phyloP scores from a whole-genome alignment of 2,329 filamentous ascomycete genomes.

The Hypoxylon sp. region DNA sequence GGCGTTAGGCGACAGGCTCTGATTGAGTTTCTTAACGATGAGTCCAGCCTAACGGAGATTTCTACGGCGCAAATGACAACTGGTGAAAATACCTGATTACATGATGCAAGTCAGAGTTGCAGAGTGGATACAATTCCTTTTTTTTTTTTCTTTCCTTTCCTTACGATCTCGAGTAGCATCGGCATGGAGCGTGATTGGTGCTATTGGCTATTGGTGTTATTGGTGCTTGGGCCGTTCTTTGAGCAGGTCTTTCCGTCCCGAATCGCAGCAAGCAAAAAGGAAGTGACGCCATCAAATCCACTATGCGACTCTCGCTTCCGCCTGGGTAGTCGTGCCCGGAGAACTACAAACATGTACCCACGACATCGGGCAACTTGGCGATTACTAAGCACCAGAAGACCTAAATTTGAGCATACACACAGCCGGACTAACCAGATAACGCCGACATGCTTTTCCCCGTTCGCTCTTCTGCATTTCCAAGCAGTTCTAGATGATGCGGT shows the following conservation, averaged over 20 bases:
- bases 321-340: conserved; percentile 10
- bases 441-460: conserved; percentile 24
- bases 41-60: conserved; percentile 3
- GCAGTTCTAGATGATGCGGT: conserved; percentile 1
- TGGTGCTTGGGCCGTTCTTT: background rate
- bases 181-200: conserved; percentile 34
- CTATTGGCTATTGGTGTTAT: too few relatives aligned
- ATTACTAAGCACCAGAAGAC: background rate
- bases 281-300: conserved; percentile 22
- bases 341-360: too few relatives aligned
- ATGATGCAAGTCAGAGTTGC: background rate
- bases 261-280: conserved; percentile 16
- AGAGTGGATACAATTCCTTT: background rate
- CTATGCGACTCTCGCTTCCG: conserved; percentile 10
- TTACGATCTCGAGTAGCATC: conserved; percentile 21
- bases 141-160: too few relatives aligned
- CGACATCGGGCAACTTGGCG: background rate
- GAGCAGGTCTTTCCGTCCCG: conserved; percentile 8
- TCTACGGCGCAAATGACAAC: background rate
- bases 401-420: background rate
- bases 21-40: background rate
- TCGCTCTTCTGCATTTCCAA: conserved; percentile 5
- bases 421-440: background rate
- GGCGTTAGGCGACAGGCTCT: conserved; percentile 2
- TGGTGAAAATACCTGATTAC: background rate